Evolutionary conservation across 768 basidiomycete genomes (phyloP), one percentile per base, ranked within the genome.

Genomic region (Leccinum fibrillosum): DNA sequence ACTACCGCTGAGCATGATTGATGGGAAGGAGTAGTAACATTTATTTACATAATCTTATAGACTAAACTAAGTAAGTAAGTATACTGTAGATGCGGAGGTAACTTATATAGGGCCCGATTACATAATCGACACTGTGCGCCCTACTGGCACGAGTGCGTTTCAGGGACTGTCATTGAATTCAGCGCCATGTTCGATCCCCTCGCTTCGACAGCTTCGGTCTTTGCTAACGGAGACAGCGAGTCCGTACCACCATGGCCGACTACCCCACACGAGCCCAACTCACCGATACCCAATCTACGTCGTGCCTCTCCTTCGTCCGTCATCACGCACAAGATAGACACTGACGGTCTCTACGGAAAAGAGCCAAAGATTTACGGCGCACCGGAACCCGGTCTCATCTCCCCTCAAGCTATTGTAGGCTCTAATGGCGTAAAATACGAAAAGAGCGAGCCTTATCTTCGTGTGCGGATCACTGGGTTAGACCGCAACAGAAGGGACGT

Each of bases 401-500:
- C 92, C 23, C 92, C 92, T 11, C 74, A 82, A 55, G 79, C 83
- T 1, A 83, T 84, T 21, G 77, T 82, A 2, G 80, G 81, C 26
- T 78, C 86, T 0, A 92, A 90, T 69, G 92, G 92, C 5, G 70
- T 76, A 32, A 85, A 78, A 59, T 89, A 82, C 63, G 92, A 93
- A 77, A 89, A 82, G 74, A 77, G 74, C 28, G 91, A 89, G 64
- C 90, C 91, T 25, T 97, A 92, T 72, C 79, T 99, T 59, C 81
- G 92, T 68, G 91, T 96, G 49, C 81, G 93, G 68, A 90, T 99
- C 61, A 90, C 91, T 17, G 90, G 88, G 13, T 72, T 99, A 68
- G 97, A 99, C 75, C 83, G 97, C 74, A 98, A 98, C 78, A 81
- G 94, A 74, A 82, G 95, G 66, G 97, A 99, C 68, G 88, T 97